A percentile compares a stretch with the other conserved stretches of the same genome.
These are phyloP conservation scores for Flagelloscypha sp. DNA, from an alignment of 768 basidiomycete genomes.

Conservation along the genomic window DNA sequence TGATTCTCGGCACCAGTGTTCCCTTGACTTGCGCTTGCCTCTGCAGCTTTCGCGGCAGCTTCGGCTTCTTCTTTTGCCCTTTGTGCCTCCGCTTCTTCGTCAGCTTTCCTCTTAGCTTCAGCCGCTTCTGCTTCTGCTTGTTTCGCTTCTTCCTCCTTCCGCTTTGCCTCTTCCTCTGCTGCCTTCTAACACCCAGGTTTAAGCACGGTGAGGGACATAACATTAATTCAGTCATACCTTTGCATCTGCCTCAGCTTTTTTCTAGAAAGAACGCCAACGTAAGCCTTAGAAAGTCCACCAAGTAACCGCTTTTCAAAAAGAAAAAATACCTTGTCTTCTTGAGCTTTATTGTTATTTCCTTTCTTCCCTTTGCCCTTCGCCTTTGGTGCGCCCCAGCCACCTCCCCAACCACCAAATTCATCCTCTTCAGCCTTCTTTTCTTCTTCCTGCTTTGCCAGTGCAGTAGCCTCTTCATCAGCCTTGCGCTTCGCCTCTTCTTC, in stretches of 20 bases:
- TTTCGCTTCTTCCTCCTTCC: slow-evolving; percentile 10
- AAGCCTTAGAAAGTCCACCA: slow-evolving; percentile 1
- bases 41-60: slow-evolving; percentile 5
- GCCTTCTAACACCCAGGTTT: slow-evolving; percentile 8
- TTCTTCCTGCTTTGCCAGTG: slow-evolving; percentile 1
- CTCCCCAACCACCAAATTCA: slow-evolving; percentile 1
- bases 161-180: slow-evolving; percentile 14
- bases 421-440: slow-evolving; percentile 7
- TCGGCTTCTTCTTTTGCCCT: slow-evolving; percentile 11
- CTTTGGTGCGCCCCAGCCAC: not conserved
- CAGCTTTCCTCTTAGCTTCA: slow-evolving; percentile 5
- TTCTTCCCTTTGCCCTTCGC: slow-evolving; percentile 3
- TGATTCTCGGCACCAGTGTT: too few relatives aligned
- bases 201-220: slow-evolving; percentile 5
- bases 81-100: slow-evolving; percentile 7
- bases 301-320: too few relatives aligned
- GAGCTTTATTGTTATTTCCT: slow-evolving; percentile 4
- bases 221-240: slow-evolving; percentile 5
- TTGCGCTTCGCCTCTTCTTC: slow-evolving; percentile 11
- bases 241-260: slow-evolving; percentile 2
- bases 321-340: not conserved
- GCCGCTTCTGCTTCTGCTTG: slow-evolving; percentile 9
- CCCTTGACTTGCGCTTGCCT: too few relatives aligned
- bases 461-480: slow-evolving; percentile 9
- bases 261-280: slow-evolving; percentile 1